Evolutionary conservation across 1,139 yeast species (phyloP).

Genomic region (Kodamaea plutei): DNA sequence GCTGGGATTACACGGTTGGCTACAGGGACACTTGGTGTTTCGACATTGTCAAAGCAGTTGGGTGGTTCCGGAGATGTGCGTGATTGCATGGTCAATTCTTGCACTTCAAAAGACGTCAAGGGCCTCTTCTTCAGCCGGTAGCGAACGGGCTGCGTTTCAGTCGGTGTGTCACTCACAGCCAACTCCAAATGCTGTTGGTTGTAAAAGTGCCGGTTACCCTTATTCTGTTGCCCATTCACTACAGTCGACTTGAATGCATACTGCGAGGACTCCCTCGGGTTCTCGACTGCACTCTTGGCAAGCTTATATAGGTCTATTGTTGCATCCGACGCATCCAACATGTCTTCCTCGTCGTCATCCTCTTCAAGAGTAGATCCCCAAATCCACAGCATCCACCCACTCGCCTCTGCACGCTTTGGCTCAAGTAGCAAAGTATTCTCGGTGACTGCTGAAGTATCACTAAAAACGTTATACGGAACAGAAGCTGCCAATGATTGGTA

Average conservation of each 20-base stretch:
- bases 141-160: conserved; percentile 38
- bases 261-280: conserved; percentile 28
- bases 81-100: conserved; percentile 20
- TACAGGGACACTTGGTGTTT: conserved; percentile 2
- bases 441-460: background rate
- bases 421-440: background rate
- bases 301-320: conserved; percentile 25
- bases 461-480: background rate
- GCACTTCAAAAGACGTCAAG: conserved; percentile 33
- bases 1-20: conserved; percentile 3
- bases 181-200: conserved; percentile 22
- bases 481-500: background rate
- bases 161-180: conserved; percentile 38
- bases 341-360: conserved; percentile 8
- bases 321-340: conserved; percentile 8
- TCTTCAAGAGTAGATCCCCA: conserved; percentile 10
- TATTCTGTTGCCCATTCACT: conserved; percentile 16
- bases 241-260: conserved; percentile 31
- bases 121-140: conserved; percentile 34
- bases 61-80: no score
- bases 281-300: conserved; percentile 36
- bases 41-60: no score
- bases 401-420: background rate
- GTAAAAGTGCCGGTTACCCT: conserved; percentile 5
- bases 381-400: conserved; percentile 25